Base-by-base conservation (phyloP, 495 filamentous ascomycete species). In the Annulohypoxylon moriforme region DNA sequence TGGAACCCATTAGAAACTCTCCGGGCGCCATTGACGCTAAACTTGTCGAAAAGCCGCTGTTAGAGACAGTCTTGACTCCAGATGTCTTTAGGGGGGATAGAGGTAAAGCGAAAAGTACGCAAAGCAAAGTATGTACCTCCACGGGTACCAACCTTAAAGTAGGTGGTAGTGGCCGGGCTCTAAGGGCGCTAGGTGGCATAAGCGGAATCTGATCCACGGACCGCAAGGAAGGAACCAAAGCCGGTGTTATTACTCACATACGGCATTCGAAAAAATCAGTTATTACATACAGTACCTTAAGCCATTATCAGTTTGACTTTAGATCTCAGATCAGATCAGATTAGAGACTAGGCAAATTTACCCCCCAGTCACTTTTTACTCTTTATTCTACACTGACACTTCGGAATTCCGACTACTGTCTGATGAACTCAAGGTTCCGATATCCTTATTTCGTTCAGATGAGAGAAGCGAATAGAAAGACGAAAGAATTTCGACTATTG, bases 281-380 rank as follows among this genome's bases (percentile, higher is more conserved):
- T 67, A 64, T 72, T 68, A 68, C 64, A 31, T 72, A 55, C 64
- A 31, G 58, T 44, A 58, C 40, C 52, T 59, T 52, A 67, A 36
- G 36, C 63, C 61, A 55, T 62, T 44, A 67, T 59, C 50, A 27
- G 10, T n/a, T 29, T 34, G 31, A 64, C 24, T 20, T 49, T 61
- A 73, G 70, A 73, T 73, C 70, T 73, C 60, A 66, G 70, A 73
- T 72, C 64, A 68, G 69, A 72, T 73, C 70, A 55, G 65, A 65
- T 68, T 68, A 31, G 36, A 61, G 5, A 29, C 63, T 63, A 59
- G 36, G 55, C 36, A 65, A 46, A 56, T 27, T 40, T 18, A 68
- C 40, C 69, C 63, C 63, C 49, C n/a, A n/a, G 50, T 52, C 62
- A 61, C 60, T 11, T 16, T 60, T 31, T 2, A 44, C 20, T 3